Percentiles rank a stretch among this genome's conserved stretches.
Conservation (phyloP, 2,329 filamentous ascomycete genomes). For the Neonectria punicea region DNA sequence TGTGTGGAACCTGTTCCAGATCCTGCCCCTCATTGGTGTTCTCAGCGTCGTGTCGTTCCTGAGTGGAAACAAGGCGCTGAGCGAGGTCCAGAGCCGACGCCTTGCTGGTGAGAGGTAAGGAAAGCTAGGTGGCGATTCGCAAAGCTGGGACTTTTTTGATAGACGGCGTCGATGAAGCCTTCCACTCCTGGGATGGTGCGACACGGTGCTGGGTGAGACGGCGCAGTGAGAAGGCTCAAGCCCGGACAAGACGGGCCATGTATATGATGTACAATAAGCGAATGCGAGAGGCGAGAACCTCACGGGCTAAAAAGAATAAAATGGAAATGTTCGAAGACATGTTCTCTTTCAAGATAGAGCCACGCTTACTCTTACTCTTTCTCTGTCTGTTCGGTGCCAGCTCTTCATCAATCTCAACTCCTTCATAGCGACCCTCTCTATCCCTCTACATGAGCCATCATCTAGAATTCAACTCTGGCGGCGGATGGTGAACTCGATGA, state of each 20-base stretch:
- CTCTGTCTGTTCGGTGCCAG: too few relatives aligned
- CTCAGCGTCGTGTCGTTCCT: slow-evolving; percentile 80
- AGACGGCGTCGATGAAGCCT: slow-evolving; percentile 7
- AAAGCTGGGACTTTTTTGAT: slow-evolving; percentile 5
- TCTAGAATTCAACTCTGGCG: too few relatives aligned
- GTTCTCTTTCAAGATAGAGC: neutral
- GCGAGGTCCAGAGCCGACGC: slow-evolving; percentile 90
- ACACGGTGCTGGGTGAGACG: slow-evolving; percentile 3
- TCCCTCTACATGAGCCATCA: too few relatives aligned
- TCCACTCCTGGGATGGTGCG: neutral
- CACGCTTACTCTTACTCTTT: neutral
- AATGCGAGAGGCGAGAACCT: slow-evolving; percentile 17
- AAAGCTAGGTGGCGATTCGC: neutral
- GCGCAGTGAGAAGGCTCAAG: slow-evolving; percentile 7
- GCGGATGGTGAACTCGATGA: too few relatives aligned
- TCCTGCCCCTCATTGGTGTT: slow-evolving; percentile 76
- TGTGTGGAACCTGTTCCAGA: slow-evolving; percentile 91
- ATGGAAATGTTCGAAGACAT: slow-evolving; percentile 6
- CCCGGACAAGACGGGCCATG: slow-evolving; percentile 17
- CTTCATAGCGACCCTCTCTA: too few relatives aligned
- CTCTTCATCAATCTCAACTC: too few relatives aligned
- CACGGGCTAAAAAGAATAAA: slow-evolving; percentile 22
- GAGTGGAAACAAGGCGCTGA: slow-evolving; percentile 88
- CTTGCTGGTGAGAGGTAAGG: slow-evolving; percentile 74
- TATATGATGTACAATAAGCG: slow-evolving; percentile 30